These are phyloP conservation scores for Roridomyces roridus DNA, from an alignment of 768 basidiomycete genomes.

Conservation along the genomic window DNA sequence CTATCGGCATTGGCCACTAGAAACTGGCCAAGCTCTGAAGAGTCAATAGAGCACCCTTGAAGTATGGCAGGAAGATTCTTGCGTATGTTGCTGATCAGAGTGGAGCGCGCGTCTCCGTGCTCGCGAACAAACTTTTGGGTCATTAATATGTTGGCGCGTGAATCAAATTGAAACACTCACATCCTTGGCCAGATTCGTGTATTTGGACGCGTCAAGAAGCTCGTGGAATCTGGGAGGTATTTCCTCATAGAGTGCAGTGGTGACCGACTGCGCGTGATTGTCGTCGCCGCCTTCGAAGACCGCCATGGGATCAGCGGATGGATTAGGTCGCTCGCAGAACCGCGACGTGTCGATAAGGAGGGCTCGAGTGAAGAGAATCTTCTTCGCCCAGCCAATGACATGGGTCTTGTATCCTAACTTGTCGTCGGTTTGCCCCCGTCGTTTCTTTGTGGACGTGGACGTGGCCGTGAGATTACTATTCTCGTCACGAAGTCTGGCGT, in stretches of 20 bases:
- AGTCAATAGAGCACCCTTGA: background rate
- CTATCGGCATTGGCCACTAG: background rate
- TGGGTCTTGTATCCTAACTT: background rate
- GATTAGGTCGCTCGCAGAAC: too few relatives aligned
- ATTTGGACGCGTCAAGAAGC: background rate
- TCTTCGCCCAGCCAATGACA: background rate
- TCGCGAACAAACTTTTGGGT: background rate
- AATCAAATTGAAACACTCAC: background rate
- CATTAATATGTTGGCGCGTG: too few relatives aligned
- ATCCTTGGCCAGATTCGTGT: background rate
- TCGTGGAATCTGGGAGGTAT: background rate
- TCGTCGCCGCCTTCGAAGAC: background rate
- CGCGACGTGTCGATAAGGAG: background rate
- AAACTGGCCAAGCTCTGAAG: background rate
- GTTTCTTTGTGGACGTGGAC: background rate
- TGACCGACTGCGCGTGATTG: background rate
- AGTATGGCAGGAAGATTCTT: background rate
- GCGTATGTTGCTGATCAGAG: background rate
- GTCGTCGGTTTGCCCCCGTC: background rate
- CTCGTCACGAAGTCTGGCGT: background rate
- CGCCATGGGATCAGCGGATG: too few relatives aligned
- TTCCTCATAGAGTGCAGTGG: background rate
- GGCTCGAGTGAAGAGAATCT: background rate
- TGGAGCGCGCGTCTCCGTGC: background rate
- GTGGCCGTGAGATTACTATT: background rate